Evolutionary conservation across 306 rosid genomes (phyloP), one percentile per base, ranked within the genome.

Genomic region (Geum urbanum): DNA sequence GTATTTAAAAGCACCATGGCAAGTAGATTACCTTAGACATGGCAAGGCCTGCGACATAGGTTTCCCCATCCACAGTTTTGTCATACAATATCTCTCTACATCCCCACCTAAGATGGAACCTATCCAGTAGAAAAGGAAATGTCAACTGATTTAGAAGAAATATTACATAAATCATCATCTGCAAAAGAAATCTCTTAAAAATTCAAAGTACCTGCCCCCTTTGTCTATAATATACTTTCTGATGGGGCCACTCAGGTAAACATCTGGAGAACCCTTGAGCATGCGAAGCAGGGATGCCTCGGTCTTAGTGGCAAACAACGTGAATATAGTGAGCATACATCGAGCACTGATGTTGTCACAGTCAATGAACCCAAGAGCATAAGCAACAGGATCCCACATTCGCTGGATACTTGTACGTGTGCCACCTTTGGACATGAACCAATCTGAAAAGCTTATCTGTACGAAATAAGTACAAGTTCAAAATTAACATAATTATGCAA

Each of bases 91-190:
- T 66, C 78, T 79, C 91, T 85, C 99, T 87, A 76, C 97, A 94
- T 71, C 99, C 99, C 99, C 99, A 94, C 86, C 99, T 87, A 58
- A 94, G 96, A 80, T 94, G 99, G 84, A 94, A 91, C 80, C 99
- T 94, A 85, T 81, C 86, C 76, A 73, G 79, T 70, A 77, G 68
- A 43, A 76, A 58, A 82, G 9, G 35, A 73, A 64, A 75, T 63
- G 62, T 54, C 22, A 77, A 74, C 52, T 37, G 47, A 53, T 37
- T 11, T 39, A 75, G 63, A 44, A 51, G 65, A 14, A 73, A 52
- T 15, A 18, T n/a, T 67, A 54, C 20, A 72, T 32, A 22, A 53
- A 46, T 16, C 32, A 13, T n/a, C 1, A 54, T 69, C 52, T 66
- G 67, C 61, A 10, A 60, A 45, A 13, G 24, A 78, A 71, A 60